These are phyloP conservation scores for Ogataea polymorpha DNA, from an alignment of 805 yeast species.

Conservation along the genomic window DNA sequence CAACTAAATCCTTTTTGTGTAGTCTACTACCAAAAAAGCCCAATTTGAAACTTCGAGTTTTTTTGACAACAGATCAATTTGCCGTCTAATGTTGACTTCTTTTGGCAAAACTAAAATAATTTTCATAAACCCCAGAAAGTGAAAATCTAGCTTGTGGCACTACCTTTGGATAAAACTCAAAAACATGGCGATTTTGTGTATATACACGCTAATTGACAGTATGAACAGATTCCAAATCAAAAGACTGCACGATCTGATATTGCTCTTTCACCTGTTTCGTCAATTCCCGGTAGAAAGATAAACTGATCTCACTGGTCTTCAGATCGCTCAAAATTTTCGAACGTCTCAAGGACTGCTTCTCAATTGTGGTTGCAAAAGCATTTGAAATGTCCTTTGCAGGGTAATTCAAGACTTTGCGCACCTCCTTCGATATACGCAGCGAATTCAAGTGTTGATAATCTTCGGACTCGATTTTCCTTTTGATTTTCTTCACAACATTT, in stretches of 20 bases:
- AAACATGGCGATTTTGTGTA: not conserved
- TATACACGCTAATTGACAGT: constrained; percentile 7
- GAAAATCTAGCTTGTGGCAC: not conserved
- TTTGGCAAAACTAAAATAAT: constrained; percentile 1
- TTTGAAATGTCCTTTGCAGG: constrained; percentile 82
- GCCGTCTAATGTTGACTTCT: constrained; percentile 2
- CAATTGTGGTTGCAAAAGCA: constrained; percentile 63
- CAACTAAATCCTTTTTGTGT: not conserved
- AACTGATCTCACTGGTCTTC: constrained; percentile 53
- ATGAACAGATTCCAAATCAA: constrained; percentile 16
- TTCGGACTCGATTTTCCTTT: constrained; percentile 53
- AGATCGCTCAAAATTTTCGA: constrained; percentile 51
- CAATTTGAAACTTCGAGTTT: not conserved
- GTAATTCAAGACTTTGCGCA: constrained; percentile 71
- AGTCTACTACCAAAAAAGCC: not conserved
- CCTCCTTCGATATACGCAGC: constrained; percentile 74
- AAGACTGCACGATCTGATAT: constrained; percentile 15
- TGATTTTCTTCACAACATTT: constrained; percentile 72
- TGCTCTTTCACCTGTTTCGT: constrained; percentile 24
- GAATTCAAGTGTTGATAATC: constrained; percentile 83
- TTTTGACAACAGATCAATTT: constrained; percentile 14
- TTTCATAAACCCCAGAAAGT: not conserved
- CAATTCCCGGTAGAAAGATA: constrained; percentile 51
- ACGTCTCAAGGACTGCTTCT: constrained; percentile 55
- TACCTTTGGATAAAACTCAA: not conserved